Conservation (phyloP, 352 stramenopile species). For the Phytophthora multivora region DNA sequence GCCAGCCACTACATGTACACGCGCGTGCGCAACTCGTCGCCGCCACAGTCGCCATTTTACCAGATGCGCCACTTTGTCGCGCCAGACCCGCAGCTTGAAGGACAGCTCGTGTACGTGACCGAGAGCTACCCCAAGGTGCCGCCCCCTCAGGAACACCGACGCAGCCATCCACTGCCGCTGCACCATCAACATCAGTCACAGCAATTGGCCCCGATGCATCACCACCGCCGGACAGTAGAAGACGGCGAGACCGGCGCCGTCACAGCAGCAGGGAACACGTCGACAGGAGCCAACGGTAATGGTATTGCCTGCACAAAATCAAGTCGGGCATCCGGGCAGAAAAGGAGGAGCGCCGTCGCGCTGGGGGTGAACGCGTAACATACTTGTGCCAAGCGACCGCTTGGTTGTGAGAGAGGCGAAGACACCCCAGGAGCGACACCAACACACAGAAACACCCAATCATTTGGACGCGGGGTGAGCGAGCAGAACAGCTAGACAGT, state of each 20-base stretch:
- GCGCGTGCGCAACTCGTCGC: constrained; percentile 44
- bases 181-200: constrained; percentile 40
- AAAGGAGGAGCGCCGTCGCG: constrained; percentile 77
- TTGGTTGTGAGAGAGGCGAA: constrained; percentile 25
- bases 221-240: constrained; percentile 50
- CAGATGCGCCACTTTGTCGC: constrained; percentile 75
- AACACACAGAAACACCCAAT: constrained; percentile 32
- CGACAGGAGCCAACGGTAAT: constrained; percentile 29
- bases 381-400: constrained; percentile 19
- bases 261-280: constrained; percentile 11
- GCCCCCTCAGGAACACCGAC: constrained; percentile 26
- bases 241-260: constrained; percentile 28
- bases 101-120: constrained; percentile 82
- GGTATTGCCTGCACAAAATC: constrained; percentile 60
- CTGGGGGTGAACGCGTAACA: constrained; percentile 83
- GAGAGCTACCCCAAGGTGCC: constrained; percentile 54
- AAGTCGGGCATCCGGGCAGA: constrained; percentile 69
- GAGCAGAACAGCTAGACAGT: constrained; percentile 18
- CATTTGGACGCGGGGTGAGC: constrained; percentile 27
- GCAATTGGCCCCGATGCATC: constrained; percentile 23
- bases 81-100: constrained; percentile 61
- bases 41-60: constrained; percentile 43
- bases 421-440: constrained; percentile 19
- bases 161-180: constrained; percentile 35
- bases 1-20: constrained; percentile 86